Evolutionary conservation across 2,329 filamentous ascomycete species (phyloP).

Genomic region (Aspergillus luchuensis): DNA sequence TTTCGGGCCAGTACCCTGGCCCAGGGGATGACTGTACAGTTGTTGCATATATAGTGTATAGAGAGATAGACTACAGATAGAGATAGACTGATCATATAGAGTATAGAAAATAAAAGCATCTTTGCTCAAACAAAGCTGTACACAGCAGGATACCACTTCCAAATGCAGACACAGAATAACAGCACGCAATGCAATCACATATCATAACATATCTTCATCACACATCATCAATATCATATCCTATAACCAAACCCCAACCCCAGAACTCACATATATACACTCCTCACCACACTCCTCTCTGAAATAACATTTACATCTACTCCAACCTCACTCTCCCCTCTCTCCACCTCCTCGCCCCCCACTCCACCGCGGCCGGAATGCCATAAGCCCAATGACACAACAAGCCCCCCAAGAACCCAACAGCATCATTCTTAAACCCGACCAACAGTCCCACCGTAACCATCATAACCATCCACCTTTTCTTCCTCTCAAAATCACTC

Average conservation of each 20-base stretch:
- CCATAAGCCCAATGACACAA: constrained; percentile 72
- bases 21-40: not conserved
- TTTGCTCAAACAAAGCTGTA: no score
- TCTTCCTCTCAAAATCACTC: constrained; percentile 67
- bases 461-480: constrained; percentile 87
- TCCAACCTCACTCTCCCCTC: constrained; percentile 34
- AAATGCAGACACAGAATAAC: no score
- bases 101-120: not conserved
- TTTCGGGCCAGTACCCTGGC: not conserved
- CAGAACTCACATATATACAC: no score
- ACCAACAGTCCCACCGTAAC: constrained; percentile 80
- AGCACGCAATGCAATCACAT: no score
- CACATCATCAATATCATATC: no score
- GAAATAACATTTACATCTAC: not conserved
- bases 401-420: constrained; percentile 83
- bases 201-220: no score
- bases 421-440: constrained; percentile 85
- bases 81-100: not conserved
- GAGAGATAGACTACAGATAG: not conserved
- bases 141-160: no score
- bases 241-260: no score
- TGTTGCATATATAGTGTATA: not conserved
- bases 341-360: constrained; percentile 30
- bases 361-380: constrained; percentile 34
- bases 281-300: not conserved